These are phyloP conservation scores for Rhytidiadelphus loreus DNA, from an alignment of 225 moss, liverwort and hornwort genomes.

Conservation along the genomic window DNA sequence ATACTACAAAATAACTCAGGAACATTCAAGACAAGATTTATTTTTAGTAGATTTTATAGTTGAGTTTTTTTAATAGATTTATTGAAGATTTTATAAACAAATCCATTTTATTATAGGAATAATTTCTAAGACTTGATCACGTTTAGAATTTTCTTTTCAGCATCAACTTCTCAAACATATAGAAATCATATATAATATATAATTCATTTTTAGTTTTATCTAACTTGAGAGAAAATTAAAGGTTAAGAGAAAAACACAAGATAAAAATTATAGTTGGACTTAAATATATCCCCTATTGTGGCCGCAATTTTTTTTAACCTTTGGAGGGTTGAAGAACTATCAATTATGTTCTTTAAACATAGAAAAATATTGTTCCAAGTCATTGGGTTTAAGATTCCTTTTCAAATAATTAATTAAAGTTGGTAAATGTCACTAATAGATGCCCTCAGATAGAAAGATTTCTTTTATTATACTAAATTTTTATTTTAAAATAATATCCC, in stretches of 20 bases:
- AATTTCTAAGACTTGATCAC: neutral
- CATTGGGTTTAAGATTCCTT: neutral
- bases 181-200: neutral
- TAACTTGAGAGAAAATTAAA: neutral
- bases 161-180: neutral
- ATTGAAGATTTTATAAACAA: neutral
- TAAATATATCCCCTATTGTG: neutral
- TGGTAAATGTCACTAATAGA: neutral
- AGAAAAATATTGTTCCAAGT: neutral
- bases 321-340: neutral
- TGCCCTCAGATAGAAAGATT: no score
- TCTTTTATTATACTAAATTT: neutral
- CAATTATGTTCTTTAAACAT: fast-evolving
- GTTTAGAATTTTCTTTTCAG: neutral
- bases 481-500: neutral
- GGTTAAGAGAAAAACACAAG: neutral
- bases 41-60: neutral
- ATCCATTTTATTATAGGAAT: neutral
- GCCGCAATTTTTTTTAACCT: fast-evolving
- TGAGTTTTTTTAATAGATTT: neutral
- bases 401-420: no score
- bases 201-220: neutral
- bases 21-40: neutral
- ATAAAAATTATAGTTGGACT: neutral
- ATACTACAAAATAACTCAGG: neutral